A percentile compares a stretch with the other conserved stretches of the same genome.
These are phyloP conservation scores for Geranium incanum DNA, from an alignment of 441 rosid genomes.

Conservation along the genomic window DNA sequence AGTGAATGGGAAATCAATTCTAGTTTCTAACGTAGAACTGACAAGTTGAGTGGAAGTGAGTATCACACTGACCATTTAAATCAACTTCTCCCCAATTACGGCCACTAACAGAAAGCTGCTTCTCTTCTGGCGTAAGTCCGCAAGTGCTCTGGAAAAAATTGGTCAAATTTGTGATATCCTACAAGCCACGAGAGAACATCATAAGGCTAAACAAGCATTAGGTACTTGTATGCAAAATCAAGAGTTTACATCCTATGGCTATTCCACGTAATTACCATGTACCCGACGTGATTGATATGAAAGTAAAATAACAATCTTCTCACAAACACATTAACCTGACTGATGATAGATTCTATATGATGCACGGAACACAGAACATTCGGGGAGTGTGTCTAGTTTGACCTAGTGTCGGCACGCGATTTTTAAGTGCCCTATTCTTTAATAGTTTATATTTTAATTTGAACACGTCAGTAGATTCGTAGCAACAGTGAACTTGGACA, in stretches of 20 bases:
- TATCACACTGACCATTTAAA: constrained; percentile 54
- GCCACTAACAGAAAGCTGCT: constrained; percentile 85
- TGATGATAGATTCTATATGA: background rate
- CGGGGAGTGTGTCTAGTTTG: too few relatives aligned
- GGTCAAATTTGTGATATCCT: constrained; percentile 71
- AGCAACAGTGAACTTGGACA: too few relatives aligned
- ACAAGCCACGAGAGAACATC: constrained; percentile 17
- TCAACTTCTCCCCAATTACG: constrained; percentile 95
- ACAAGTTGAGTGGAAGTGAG: background rate
- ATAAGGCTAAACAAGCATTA: background rate
- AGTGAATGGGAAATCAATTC: background rate
- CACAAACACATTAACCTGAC: background rate
- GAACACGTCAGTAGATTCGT: too few relatives aligned
- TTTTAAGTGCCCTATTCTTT: too few relatives aligned
- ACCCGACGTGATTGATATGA: background rate
- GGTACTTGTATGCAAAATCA: background rate
- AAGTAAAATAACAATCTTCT: background rate
- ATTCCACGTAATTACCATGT: background rate
- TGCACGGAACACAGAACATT: too few relatives aligned
- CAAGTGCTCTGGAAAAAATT: constrained; percentile 61
- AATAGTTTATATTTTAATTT: too few relatives aligned
- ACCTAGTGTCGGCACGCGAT: too few relatives aligned
- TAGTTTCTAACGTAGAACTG: background rate
- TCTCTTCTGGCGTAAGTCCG: constrained; percentile 70
- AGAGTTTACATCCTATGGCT: background rate